Evolutionary conservation across 371 early-diverging fungal species (phyloP).

Genomic region (Blakeslea trispora): DNA sequence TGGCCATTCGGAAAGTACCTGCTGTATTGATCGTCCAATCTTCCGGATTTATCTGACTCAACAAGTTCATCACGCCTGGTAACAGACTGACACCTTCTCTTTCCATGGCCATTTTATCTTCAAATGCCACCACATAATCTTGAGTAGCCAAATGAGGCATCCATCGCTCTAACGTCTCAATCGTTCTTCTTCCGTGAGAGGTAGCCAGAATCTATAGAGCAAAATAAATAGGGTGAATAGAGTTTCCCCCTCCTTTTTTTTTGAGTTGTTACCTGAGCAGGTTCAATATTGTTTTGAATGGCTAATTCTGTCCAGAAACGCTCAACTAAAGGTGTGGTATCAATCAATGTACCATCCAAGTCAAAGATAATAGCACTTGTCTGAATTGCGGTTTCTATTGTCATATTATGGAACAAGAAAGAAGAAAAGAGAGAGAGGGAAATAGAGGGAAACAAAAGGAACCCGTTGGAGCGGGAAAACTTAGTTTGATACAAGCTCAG

Average conservation of each 20-base stretch:
- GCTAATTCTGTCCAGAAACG: conserved; percentile 47
- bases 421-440: conserved; percentile 8
- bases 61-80: conserved; percentile 32
- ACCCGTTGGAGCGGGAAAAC: too few relatives aligned
- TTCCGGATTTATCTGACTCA: conserved; percentile 25
- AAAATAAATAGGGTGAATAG: too few relatives aligned
- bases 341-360: conserved; percentile 53
- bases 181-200: conserved; percentile 50
- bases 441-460: background rate
- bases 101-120: conserved; percentile 28
- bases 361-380: conserved; percentile 45
- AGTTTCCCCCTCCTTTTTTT: too few relatives aligned
- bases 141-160: conserved; percentile 38
- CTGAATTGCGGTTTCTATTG: conserved; percentile 10
- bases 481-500: too few relatives aligned
- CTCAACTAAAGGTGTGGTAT: conserved; percentile 49
- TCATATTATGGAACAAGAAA: background rate
- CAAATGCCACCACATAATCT: conserved; percentile 37
- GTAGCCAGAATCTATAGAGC: conserved; percentile 41
- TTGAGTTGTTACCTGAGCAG: conserved; percentile 34
- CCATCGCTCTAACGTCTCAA: conserved; percentile 46
- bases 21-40: conserved; percentile 46
- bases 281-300: conserved; percentile 37
- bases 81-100: conserved; percentile 41
- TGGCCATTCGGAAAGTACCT: conserved; percentile 38